Base-by-base conservation (phyloP, 495 filamentous ascomycete genomes). In the Antarctomyces pellizariae region DNA sequence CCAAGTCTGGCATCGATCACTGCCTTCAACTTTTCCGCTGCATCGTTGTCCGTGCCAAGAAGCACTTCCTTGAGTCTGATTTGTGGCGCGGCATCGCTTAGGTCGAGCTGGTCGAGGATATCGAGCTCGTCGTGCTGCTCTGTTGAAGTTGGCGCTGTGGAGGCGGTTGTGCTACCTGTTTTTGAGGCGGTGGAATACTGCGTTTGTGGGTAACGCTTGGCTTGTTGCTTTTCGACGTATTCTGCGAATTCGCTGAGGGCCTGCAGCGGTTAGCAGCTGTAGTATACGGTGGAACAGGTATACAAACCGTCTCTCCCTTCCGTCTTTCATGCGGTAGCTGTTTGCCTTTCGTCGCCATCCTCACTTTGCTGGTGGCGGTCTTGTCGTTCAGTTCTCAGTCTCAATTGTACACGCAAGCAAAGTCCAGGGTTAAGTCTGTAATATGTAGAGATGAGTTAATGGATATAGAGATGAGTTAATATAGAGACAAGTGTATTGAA, bases 241-340 rank as follows among this genome's bases (percentile, higher is more conserved):
- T 95, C 86, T 45, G 89, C 80, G 43, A 97, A 97, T 37, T 93
- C 86, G 57, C 75, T 84, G 32, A 97, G 59, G 11, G 86, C 86
- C 77, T 86, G 34, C 1, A 16, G 13, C n/a, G 10, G 24, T 18
- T 25, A 28, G 33, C 19, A 28, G 31, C 27, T 31, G 29, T 14
- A 22, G 27, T 18, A 24, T 36, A 15, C 16, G 23, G 14, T 16
- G 14, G 16, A 18, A 18, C 10, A 13, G 10, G 14, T 7, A 17
- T 24, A 39, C 59, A 32, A 65, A 80, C 75, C 29, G 75, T 61
- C 51, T 92, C 80, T 35, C 82, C 82, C 59, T 76, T 71, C 42
- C 75, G 71, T 39, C 75, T 63, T 49, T 90, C 80, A 38, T 78
- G 69, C 4, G 62, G 54, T 30, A 65, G 53, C 37, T 68, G 62